phyloP scores from a whole-genome alignment of 768 basidiomycete species.

The Lentinula sp. region DNA sequence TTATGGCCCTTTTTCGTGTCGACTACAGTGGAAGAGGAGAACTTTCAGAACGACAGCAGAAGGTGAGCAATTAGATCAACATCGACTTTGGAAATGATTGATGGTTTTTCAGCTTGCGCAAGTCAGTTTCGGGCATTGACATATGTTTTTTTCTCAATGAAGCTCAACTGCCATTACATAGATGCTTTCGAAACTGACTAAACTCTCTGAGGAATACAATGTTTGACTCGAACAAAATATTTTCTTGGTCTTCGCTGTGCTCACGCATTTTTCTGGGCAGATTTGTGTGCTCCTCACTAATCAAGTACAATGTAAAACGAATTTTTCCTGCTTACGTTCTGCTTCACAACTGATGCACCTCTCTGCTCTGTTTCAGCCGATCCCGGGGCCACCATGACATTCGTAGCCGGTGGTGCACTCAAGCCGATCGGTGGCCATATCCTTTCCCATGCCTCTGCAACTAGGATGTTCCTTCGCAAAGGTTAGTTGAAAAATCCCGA shows the following conservation, averaged over 20 bases:
- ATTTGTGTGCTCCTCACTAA: conserved; percentile 86
- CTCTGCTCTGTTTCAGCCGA: conserved; percentile 49
- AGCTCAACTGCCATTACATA: conserved; percentile 19
- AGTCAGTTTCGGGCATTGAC: conserved; percentile 29
- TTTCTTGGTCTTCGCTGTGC: conserved; percentile 8
- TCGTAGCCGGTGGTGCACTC: conserved; percentile 88
- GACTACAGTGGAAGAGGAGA: conserved; percentile 94
- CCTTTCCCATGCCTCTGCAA: conserved; percentile 84
- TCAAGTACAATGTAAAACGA: conserved; percentile 75
- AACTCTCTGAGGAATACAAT: conserved; percentile 90
- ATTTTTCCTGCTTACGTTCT: background rate
- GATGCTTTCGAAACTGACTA: conserved; percentile 90
- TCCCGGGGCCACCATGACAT: conserved; percentile 92
- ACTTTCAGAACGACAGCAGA: conserved; percentile 90
- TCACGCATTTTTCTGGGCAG: conserved; percentile 28
- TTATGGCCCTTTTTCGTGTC: conserved; percentile 94
- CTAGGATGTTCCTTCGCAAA: conserved; percentile 83
- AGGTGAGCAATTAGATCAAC: conserved; percentile 29
- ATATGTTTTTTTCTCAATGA: background rate
- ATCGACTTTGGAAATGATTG: background rate
- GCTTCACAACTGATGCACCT: conserved; percentile 1
- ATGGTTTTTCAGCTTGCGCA: conserved; percentile 63
- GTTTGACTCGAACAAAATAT: conserved; percentile 30
- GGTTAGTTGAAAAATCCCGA: conserved; percentile 32
- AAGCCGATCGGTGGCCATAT: conserved; percentile 83